phyloP scores from a whole-genome alignment of 371 early-diverging fungal genomes.

The Mortierella sp. region DNA sequence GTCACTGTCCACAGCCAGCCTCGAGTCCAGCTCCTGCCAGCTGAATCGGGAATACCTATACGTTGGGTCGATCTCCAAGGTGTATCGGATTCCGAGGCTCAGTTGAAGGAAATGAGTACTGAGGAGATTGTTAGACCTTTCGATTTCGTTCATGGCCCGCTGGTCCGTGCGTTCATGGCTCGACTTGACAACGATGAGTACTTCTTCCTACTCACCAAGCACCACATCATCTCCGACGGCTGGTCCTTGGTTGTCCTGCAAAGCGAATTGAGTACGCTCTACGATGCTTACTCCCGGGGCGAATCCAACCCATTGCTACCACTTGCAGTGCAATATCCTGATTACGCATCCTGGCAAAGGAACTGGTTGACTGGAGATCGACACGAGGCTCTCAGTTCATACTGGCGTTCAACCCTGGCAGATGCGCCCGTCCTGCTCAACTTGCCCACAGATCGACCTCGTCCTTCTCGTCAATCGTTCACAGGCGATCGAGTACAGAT shows the following conservation, averaged over 20 bases:
- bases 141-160: constrained; percentile 8
- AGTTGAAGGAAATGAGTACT: background rate
- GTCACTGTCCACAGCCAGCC: constrained; percentile 7
- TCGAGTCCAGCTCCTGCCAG: constrained; percentile 2
- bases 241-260: constrained; percentile 6
- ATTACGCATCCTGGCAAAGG: constrained; percentile 15
- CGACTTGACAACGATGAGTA: constrained; percentile 12
- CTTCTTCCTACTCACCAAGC: constrained; percentile 7
- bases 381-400: background rate
- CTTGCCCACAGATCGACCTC: constrained; percentile 12
- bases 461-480: constrained; percentile 9
- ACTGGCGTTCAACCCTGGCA: background rate
- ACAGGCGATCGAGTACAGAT: background rate
- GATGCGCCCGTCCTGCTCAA: constrained; percentile 3
- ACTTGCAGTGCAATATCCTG: constrained; percentile 13
- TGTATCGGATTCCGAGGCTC: background rate
- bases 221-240: constrained; percentile 15
- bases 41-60: background rate
- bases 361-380: constrained; percentile 5
- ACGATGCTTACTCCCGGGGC: background rate
- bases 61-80: background rate
- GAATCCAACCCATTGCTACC: constrained; percentile 5
- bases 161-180: constrained; percentile 5
- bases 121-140: background rate
- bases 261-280: constrained; percentile 7